A percentile compares a stretch with the other conserved stretches of the same genome.
phyloP scores from a whole-genome alignment of 2,329 filamentous ascomycete species.

The Onygenales sp. region DNA sequence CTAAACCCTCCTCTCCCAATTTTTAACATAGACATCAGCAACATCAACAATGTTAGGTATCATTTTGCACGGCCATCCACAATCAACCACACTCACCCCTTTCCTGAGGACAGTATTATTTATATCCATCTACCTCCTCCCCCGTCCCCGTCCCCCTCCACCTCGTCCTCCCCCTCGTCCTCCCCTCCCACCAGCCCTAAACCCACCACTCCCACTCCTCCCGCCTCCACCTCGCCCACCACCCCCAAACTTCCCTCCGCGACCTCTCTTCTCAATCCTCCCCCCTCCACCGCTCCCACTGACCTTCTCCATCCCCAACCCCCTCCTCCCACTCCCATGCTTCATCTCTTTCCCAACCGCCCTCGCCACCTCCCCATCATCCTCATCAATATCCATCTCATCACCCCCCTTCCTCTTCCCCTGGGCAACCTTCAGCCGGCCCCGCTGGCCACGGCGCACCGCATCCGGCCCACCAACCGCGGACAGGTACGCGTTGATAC shows the following conservation, averaged over 20 bases:
- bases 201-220: constrained; percentile 2
- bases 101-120: too few relatives aligned
- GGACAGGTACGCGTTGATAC: constrained; percentile 51
- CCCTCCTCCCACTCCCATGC: constrained; percentile 17
- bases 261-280: constrained; percentile 12
- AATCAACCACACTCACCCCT: too few relatives aligned
- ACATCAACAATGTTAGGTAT: too few relatives aligned
- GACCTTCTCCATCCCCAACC: constrained; percentile 20
- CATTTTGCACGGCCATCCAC: too few relatives aligned
- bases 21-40: too few relatives aligned
- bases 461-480: constrained; percentile 53
- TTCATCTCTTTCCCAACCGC: constrained; percentile 15
- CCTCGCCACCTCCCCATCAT: constrained; percentile 29
- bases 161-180: neutral
- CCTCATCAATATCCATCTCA: constrained; percentile 38
- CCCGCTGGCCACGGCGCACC: constrained; percentile 48
- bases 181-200: neutral
- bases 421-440: constrained; percentile 51
- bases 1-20: too few relatives aligned
- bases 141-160: neutral
- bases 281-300: constrained; percentile 18
- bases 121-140: neutral
- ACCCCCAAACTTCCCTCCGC: constrained; percentile 9
- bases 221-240: constrained; percentile 6
- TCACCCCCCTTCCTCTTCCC: constrained; percentile 24